Base-by-base conservation (phyloP, 2,329 filamentous ascomycete species). In the Fusarium verrucosum region DNA sequence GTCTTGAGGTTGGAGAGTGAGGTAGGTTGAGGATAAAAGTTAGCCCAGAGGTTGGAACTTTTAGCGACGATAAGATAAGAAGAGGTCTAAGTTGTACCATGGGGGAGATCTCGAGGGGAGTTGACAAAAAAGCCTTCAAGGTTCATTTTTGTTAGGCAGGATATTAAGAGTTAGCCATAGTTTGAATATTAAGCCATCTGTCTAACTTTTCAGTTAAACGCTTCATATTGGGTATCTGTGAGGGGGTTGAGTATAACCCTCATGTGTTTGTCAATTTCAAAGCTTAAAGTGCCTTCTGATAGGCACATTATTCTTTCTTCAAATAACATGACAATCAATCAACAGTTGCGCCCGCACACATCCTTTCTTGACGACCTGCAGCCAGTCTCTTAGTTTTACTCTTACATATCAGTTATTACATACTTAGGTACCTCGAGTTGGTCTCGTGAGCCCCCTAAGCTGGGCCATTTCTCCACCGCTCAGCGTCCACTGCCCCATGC, bases 371-470 rank as follows among this genome's bases (percentile, higher is more conserved):
- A 53, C 44, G 10, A 50, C 19, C 26, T 40, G 46, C 17, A 46
- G 35, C 26, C 14, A n/a, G 23, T 32, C 56, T 58, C 30, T 35
- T 28, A 28, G 26, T 28, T 28, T 11, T 13, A 30, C n/a, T n/a
- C n/a, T n/a, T n/a, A 49, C 33, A 41, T 49, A 37, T 51, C 50
- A 50, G 51, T 45, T n/a, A 43, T 47, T 38, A n/a, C n/a, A n/a
- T n/a, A n/a, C n/a, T n/a, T n/a, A n/a, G n/a, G n/a, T n/a, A n/a
- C 28, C 42, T 23, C 43, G 30, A 40, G 36, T 35, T 52, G 63
- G 63, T 67, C 63, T 51, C 63, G 63, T 66, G 63, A 50, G 53
- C 35, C 58, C 46, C 52, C n/a, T n/a, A n/a, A n/a, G n/a, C n/a
- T 42, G 35, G 36, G 28, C 14, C 42, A 17, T 36, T 51, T 47